Evolutionary conservation across 2,329 filamentous ascomycete genomes (phyloP).

Genomic region (Septoria linicola): DNA sequence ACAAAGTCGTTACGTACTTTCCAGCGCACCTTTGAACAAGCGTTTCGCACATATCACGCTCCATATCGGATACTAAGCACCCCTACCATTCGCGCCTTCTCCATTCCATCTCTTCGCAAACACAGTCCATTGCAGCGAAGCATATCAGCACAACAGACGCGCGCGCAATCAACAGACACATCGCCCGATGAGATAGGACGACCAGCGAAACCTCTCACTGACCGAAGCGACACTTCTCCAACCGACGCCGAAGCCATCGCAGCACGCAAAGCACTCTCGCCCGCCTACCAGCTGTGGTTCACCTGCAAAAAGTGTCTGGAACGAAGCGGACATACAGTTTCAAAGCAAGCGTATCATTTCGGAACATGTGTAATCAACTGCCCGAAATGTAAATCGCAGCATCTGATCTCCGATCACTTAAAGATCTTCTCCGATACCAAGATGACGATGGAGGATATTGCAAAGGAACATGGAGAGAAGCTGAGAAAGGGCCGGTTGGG

Average conservation of each 20-base stretch:
- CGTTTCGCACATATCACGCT: constrained; percentile 36
- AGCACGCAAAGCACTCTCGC: constrained; percentile 50
- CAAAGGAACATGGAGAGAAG: constrained; percentile 70
- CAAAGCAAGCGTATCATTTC: constrained; percentile 92
- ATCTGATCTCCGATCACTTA: constrained; percentile 89
- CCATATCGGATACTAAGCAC: constrained; percentile 9
- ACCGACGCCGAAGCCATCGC: constrained; percentile 36
- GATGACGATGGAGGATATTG: constrained; percentile 73
- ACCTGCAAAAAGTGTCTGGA: constrained; percentile 78
- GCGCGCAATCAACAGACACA: constrained; percentile 15
- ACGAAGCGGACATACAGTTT: constrained; percentile 80
- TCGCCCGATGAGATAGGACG: background rate
- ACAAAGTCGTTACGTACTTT: constrained; percentile 37
- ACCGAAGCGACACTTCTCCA: constrained; percentile 27
- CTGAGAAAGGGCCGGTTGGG: constrained; percentile 70
- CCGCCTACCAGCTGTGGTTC: constrained; percentile 84
- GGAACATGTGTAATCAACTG: constrained; percentile 88
- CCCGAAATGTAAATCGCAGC: constrained; percentile 78
- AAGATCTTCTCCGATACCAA: constrained; percentile 72
- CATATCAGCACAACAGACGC: constrained; percentile 12
- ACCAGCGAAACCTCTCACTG: constrained; percentile 31
- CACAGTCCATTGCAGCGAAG: constrained; percentile 8
- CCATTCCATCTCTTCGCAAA: constrained; percentile 11
- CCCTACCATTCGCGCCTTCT: constrained; percentile 22
- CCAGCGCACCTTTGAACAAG: constrained; percentile 35